phyloP scores from a whole-genome alignment of 176 grass and related monocot species.

The Thinopyrum elongatum region DNA sequence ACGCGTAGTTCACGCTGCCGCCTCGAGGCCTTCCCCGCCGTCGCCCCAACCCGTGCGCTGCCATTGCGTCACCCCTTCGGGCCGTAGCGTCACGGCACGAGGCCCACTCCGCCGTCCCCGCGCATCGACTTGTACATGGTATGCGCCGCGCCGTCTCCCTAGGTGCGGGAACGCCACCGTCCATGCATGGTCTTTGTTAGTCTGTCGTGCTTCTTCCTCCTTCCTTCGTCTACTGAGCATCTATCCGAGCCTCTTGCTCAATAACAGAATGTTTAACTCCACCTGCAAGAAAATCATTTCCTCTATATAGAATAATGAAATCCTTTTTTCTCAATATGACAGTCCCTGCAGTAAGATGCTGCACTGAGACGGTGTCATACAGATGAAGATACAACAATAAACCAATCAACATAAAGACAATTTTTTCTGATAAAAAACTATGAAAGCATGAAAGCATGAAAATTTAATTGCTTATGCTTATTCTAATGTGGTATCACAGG shows the following conservation, averaged over 20 bases:
- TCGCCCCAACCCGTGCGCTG: too few species aligned
- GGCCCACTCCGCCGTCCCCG: too few species aligned
- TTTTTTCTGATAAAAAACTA: background rate
- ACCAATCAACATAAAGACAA: too few species aligned
- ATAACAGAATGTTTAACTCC: slow-evolving; percentile 51
- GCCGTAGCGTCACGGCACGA: too few species aligned
- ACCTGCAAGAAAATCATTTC: slow-evolving; percentile 91
- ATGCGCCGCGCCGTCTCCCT: too few species aligned
- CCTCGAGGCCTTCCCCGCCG: too few species aligned
- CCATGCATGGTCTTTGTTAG: too few species aligned
- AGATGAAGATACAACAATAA: slow-evolving; percentile 21
- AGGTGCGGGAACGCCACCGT: too few species aligned
- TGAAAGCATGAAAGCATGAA: background rate
- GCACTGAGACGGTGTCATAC: slow-evolving; percentile 54
- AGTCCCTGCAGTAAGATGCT: slow-evolving; percentile 85
- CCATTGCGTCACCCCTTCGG: too few species aligned
- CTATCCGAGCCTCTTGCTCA: slow-evolving; percentile 52
- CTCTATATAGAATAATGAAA: slow-evolving; percentile 92
- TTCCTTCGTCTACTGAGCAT: slow-evolving; percentile 64
- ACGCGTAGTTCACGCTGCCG: too few species aligned
- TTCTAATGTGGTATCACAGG: background rate
- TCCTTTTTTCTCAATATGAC: slow-evolving; percentile 90
- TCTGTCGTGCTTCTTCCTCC: slow-evolving; percentile 88
- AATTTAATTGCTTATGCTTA: slow-evolving; percentile 5
- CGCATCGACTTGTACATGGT: too few species aligned